These are phyloP conservation scores for Myxozyma geophila DNA, from an alignment of 805 yeast species.

Conservation along the genomic window DNA sequence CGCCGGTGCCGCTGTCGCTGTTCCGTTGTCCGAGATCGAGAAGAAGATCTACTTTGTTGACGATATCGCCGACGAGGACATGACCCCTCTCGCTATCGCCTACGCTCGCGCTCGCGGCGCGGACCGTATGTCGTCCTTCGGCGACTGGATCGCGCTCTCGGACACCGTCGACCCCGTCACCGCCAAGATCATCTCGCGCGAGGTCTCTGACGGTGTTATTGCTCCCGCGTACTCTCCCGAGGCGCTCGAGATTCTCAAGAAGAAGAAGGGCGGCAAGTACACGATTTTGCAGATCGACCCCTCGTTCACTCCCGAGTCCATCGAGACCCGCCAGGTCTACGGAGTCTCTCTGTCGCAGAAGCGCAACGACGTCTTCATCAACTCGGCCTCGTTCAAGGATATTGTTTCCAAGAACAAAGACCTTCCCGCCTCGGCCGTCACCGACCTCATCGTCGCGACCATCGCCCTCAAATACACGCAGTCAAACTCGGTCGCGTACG, in stretches of 20 bases:
- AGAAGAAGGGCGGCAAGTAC: constrained; percentile 97
- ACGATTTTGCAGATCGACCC: constrained; percentile 97
- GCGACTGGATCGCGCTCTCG: constrained; percentile 96
- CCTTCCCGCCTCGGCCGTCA: constrained; percentile 86
- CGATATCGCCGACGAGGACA: constrained; percentile 77
- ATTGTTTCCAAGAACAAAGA: constrained; percentile 84
- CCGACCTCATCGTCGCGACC: constrained; percentile 96
- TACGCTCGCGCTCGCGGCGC: constrained; percentile 99
- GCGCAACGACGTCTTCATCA: constrained; percentile 96
- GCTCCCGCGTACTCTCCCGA: constrained; percentile 96
- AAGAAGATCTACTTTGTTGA: constrained; percentile 94
- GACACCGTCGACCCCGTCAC: constrained; percentile 96
- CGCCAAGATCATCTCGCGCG: constrained; percentile 94
- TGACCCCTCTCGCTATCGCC: constrained; percentile 96
- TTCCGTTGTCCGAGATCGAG: constrained; percentile 88
- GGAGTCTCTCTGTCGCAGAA: constrained; percentile 95
- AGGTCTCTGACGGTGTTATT: constrained; percentile 97
- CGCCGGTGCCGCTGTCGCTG: constrained; percentile 97
- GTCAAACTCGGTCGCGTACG: constrained; percentile 97
- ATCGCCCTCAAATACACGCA: constrained; percentile 97
- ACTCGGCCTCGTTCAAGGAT: constrained; percentile 86
- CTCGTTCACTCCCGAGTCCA: constrained; percentile 75
- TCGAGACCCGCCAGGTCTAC: constrained; percentile 93
- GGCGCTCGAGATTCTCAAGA: constrained; percentile 83
- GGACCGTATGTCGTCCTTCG: constrained; percentile 98